Base-by-base conservation (phyloP, 768 basidiomycete genomes). In the Leccinum arenicola region DNA sequence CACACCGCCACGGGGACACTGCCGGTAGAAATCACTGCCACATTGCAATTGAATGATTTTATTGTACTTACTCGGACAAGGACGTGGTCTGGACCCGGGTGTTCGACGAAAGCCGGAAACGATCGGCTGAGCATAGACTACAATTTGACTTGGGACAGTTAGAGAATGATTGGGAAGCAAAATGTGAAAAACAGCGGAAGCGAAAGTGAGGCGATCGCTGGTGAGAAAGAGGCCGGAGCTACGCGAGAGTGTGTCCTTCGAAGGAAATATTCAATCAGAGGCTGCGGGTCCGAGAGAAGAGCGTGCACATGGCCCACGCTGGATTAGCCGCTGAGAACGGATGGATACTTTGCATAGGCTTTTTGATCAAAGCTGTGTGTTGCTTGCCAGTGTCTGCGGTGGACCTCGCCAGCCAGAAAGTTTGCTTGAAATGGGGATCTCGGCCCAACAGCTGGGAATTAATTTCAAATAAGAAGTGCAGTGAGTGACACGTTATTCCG, bases 381-480 rank as follows among this genome's bases (percentile, higher is more conserved):
- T 2, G 36, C 9, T 17, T 49, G 48, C 15, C 25, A 9, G 48
- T 17, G 25, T 21, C 48, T 49, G 23, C 48, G 25, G 48, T 49
- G 48, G 17, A 25, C 23, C 14, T 49, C 23, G 23, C 9, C 14
- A 29, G 9, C 23, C 49, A 21, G 27, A 33, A 51, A 17, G 27
- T 25, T 50, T 23, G 49, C 64, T 36, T 5, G 33, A 61, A 62
- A 57, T 52, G 57, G 68, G 19, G 54, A 55, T 64, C 23, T 33
- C 43, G 61, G 40, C 35, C 64, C 63, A 54, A 31, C 5, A 31
- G 19, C 11, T 25, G 45, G 60, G 60, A 4, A 31, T 2, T 2
- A 25, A 74, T 73, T 73, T 66, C 63, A 71, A 74, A 74, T 73
- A 50, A 54, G 71, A 73, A 73, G 70, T 17, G 48, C 57, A 38